A percentile compares a stretch with the other conserved stretches of the same genome.
Evolutionary conservation across 2,329 filamentous ascomycete species (phyloP).

Genomic region (Pyrenophora graminea): DNA sequence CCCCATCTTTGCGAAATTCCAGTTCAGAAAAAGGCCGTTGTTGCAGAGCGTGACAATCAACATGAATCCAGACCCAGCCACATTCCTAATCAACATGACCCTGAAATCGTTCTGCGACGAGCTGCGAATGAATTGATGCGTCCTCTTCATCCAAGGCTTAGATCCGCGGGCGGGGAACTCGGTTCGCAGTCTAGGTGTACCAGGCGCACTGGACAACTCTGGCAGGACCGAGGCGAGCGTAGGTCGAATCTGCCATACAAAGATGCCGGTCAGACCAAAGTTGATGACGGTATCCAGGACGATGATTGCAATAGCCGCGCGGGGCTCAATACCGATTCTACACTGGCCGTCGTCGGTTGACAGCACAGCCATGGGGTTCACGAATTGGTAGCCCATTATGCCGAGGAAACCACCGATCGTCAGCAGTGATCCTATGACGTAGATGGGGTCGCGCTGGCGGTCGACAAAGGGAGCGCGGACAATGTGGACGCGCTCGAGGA

Average conservation of each 20-base stretch:
- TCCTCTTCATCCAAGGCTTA: not conserved
- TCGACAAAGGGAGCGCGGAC: slow-evolving; percentile 36
- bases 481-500: slow-evolving; percentile 46
- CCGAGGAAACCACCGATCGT: slow-evolving; percentile 25
- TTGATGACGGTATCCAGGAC: slow-evolving; percentile 43
- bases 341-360: slow-evolving; percentile 35
- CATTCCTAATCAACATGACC: slow-evolving; percentile 28
- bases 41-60: slow-evolving; percentile 43
- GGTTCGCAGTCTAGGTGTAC: not conserved
- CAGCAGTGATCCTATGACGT: slow-evolving; percentile 31
- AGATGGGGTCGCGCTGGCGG: slow-evolving; percentile 39
- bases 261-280: slow-evolving; percentile 39
- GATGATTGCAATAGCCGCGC: slow-evolving; percentile 37
- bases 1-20: slow-evolving; percentile 33
- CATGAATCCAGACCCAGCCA: slow-evolving; percentile 37
- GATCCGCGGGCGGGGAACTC: not conserved
- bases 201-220: not conserved
- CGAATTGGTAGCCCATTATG: slow-evolving; percentile 27
- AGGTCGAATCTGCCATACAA: slow-evolving; percentile 42
- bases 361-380: slow-evolving; percentile 33
- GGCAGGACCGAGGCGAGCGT: slow-evolving; percentile 9
- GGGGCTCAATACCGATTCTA: slow-evolving; percentile 41
- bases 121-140: not conserved
- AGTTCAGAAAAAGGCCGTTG: slow-evolving; percentile 35
- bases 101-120: slow-evolving; percentile 18